phyloP scores from a whole-genome alignment of 192 early-diverging fungal genomes.

The Fimicolochytrium jonesii region DNA sequence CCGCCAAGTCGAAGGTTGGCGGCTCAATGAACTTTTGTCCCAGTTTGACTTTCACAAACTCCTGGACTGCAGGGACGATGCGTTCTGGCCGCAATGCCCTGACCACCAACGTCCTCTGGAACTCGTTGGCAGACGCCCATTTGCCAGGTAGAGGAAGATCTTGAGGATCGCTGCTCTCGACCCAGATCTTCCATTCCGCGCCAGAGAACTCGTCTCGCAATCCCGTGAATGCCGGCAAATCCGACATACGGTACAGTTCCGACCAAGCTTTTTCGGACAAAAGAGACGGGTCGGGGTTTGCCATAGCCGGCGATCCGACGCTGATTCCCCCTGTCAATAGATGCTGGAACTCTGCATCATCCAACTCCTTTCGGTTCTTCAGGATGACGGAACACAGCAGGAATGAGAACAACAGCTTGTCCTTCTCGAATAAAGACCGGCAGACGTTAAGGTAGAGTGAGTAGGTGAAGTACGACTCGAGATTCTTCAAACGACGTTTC shows the following conservation, averaged over 20 bases:
- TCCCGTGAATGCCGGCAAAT: conserved; percentile 48
- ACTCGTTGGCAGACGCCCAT: conserved; percentile 47
- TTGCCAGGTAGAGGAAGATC: conserved; percentile 38
- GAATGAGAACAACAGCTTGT: conserved; percentile 64
- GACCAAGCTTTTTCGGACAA: conserved; percentile 56
- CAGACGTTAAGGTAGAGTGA: conserved; percentile 63
- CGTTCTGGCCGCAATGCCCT: conserved; percentile 49
- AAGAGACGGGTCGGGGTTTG: conserved; percentile 47
- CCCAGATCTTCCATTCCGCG: conserved; percentile 43
- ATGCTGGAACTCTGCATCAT: conserved; percentile 49
- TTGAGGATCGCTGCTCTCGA: conserved; percentile 40
- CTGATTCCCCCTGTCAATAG: conserved; percentile 55
- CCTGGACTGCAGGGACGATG: conserved; percentile 50
- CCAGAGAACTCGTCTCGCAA: conserved; percentile 47
- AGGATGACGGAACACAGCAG: conserved; percentile 53
- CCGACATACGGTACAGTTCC: conserved; percentile 48
- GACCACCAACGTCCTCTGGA: conserved; percentile 49
- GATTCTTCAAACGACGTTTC: conserved; percentile 58
- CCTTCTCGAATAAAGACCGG: conserved; percentile 65
- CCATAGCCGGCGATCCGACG: conserved; percentile 30
- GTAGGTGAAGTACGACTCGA: conserved; percentile 62
- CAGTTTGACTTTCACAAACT: conserved; percentile 58
- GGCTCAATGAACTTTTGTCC: conserved; percentile 67
- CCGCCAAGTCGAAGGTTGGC: conserved; percentile 57
- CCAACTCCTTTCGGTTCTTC: conserved; percentile 45